Conservation (phyloP, 345 rosid species). For the Linum lewisii region DNA sequence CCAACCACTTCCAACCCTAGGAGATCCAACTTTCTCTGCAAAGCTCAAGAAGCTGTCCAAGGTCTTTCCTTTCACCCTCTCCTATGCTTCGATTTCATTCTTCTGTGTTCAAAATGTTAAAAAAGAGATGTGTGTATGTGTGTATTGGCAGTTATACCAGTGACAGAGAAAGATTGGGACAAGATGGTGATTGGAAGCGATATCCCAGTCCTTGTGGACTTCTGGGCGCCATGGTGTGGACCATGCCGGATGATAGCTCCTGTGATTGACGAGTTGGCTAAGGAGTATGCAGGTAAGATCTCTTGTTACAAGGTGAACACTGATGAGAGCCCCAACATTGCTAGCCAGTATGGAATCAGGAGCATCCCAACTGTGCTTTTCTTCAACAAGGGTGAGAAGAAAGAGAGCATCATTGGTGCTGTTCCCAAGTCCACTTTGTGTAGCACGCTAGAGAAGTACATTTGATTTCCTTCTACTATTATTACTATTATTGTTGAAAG, state of each 20-base stretch:
- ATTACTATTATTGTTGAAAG: slow-evolving; percentile 19
- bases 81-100: too few relatives aligned
- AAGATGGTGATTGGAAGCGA: slow-evolving; percentile 25
- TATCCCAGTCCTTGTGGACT: slow-evolving; percentile 58
- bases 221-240: slow-evolving; percentile 86
- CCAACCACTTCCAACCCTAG: slow-evolving; percentile 13
- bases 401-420: slow-evolving; percentile 68
- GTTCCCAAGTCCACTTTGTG: slow-evolving; percentile 60
- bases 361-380: slow-evolving; percentile 71
- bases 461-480: background rate
- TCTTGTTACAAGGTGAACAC: slow-evolving; percentile 61
- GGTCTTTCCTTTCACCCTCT: slow-evolving; percentile 19
- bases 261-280: slow-evolving; percentile 47
- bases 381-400: slow-evolving; percentile 62
- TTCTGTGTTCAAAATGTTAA: background rate
- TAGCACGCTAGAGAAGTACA: slow-evolving; percentile 45
- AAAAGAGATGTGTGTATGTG: background rate
- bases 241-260: slow-evolving; percentile 75
- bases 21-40: slow-evolving; percentile 36
- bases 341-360: slow-evolving; percentile 50
- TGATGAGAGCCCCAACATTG: slow-evolving; percentile 52
- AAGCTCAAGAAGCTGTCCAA: slow-evolving; percentile 51
- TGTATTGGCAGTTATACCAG: slow-evolving; percentile 37
- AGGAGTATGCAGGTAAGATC: slow-evolving; percentile 52
- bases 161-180: slow-evolving; percentile 50